Conservation (phyloP, 2,329 filamentous ascomycete species). For the Allantophomopsis lycopodina region DNA sequence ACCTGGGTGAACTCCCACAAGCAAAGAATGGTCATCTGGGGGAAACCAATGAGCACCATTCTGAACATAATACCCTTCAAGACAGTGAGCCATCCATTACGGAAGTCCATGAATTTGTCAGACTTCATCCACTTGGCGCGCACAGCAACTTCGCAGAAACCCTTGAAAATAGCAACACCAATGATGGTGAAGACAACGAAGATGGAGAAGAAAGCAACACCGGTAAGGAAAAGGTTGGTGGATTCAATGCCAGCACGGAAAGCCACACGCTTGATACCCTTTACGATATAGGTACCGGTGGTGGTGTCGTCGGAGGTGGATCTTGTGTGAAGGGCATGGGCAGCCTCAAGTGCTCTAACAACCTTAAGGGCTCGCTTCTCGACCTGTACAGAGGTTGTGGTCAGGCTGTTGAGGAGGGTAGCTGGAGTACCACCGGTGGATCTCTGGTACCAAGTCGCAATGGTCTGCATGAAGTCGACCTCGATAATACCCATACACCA, state of each 20-base stretch:
- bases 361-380: slow-evolving; percentile 32
- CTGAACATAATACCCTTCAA: slow-evolving; percentile 91
- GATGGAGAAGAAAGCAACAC: slow-evolving; percentile 76
- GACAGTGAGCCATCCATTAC: slow-evolving; percentile 85
- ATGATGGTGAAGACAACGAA: slow-evolving; percentile 66
- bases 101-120: slow-evolving; percentile 85
- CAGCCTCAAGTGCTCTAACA: slow-evolving; percentile 15
- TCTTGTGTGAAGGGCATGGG: slow-evolving; percentile 15
- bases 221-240: slow-evolving; percentile 89
- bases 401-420: slow-evolving; percentile 61
- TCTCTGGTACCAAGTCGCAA: slow-evolving; percentile 93
- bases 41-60: slow-evolving; percentile 78
- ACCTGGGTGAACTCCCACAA: slow-evolving; percentile 84
- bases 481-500: slow-evolving; percentile 96
- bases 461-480: slow-evolving; percentile 72
- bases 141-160: slow-evolving; percentile 59
- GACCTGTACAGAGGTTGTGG: slow-evolving; percentile 72
- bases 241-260: slow-evolving; percentile 75
- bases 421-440: slow-evolving; percentile 79
- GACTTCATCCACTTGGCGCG: slow-evolving; percentile 66
- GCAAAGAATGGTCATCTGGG: slow-evolving; percentile 79
- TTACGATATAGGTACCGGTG: slow-evolving; percentile 48
- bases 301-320: slow-evolving; percentile 37
- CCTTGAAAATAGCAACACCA: slow-evolving; percentile 68
- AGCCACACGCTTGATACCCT: slow-evolving; percentile 78